Evolutionary conservation across 106 monocot species (phyloP), one percentile per base, ranked within the genome.

Genomic region (Chionographis japonica): DNA sequence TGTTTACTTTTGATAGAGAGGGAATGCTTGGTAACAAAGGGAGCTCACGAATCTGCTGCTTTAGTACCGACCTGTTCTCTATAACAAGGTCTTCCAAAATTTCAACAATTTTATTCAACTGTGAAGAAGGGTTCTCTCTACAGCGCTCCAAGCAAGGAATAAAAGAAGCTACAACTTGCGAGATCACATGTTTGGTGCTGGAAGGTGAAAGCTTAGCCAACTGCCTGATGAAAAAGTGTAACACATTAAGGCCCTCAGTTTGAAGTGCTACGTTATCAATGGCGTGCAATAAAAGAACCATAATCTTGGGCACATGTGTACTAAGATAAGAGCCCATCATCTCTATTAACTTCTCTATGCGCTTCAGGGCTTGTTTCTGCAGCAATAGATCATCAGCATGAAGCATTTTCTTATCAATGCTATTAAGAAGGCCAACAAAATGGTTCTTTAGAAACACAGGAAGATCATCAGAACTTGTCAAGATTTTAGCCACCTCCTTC

Each of bases 371-470:
- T 64, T 90, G 87, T 68, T 83, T 90, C 65, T 98, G 92, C 66
- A 87, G 57, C 74, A 62, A 54, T 11, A 75, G 27, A 43, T 93
- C 85, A 68, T 87, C 84, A 70, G 82, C 74, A 77, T 81, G 92
- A 77, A 98, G 97, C 92, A 98, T 90, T 75, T 93, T 98, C 67
- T 85, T 79, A 49, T 98, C 92, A 68, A 98, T 84, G 68, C 92
- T 93, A 68, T 98, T 98, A 55, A 98, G 97, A 56, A 98, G 92
- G 40, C 97, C 79, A 66, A 90, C 97, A 87, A 98, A 90, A 69
- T 98, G 85, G 74, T 87, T 87, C 78, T 87, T 98, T 40, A 98
- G 62, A 80, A 98, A 98, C 12, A 56, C 77, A 37, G 92, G 83
- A 75, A 98, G 90, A 35, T 90, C 83, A 74, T 85, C 85, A 60